A percentile compares a stretch with the other conserved stretches of the same genome.
These are phyloP conservation scores for Angomonas ambiguus DNA, from an alignment of 208 protist genomes.

Conservation along the genomic window DNA sequence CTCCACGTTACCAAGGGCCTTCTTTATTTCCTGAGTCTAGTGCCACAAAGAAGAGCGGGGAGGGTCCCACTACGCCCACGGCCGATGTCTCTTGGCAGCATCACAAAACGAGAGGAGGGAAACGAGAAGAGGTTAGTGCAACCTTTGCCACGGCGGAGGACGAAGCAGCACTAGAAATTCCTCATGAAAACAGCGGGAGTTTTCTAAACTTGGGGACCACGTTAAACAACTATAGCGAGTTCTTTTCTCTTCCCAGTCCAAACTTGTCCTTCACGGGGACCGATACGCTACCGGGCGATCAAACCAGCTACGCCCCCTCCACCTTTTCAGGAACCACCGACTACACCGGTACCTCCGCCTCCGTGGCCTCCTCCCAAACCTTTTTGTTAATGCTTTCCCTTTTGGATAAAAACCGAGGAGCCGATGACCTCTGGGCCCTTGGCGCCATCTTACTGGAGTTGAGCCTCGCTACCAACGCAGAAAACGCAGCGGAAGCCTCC, in stretches of 20 bases:
- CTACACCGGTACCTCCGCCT: not conserved
- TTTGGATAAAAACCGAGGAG: not conserved
- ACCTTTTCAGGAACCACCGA: not conserved
- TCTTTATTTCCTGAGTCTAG: not conserved
- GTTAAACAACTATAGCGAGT: constrained; percentile 1
- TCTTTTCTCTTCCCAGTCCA: not conserved
- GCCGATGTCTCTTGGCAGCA: not conserved
- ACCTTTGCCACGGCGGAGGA: not conserved
- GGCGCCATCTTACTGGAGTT: not conserved
- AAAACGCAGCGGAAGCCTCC: not conserved
- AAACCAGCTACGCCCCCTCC: not conserved
- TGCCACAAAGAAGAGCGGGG: not conserved
- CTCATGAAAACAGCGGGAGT: not conserved
- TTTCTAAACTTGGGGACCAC: not conserved
- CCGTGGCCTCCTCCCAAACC: not conserved
- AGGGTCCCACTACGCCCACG: not conserved
- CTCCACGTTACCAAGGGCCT: not conserved
- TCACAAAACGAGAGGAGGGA: not conserved
- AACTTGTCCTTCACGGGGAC: not conserved
- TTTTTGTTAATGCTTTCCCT: constrained; percentile 3
- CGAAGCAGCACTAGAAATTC: not conserved
- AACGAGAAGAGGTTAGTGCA: not conserved
- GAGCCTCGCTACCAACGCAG: not conserved
- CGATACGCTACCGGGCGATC: not conserved
- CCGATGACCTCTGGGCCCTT: not conserved